phyloP scores from a whole-genome alignment of 1,139 yeast genomes.

The Saccharomycopsis hybrid region DNA sequence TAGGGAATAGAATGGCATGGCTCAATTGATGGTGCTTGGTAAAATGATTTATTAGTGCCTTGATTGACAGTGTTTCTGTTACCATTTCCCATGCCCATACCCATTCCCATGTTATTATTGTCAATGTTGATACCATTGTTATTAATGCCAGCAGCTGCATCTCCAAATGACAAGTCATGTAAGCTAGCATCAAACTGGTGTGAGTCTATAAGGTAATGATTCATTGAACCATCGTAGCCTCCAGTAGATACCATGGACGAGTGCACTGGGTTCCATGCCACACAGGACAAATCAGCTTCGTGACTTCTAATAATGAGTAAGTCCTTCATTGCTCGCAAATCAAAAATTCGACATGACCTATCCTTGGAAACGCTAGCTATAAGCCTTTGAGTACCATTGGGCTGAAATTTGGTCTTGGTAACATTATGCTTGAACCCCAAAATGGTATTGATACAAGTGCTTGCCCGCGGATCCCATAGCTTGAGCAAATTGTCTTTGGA shows the following conservation, averaged over 20 bases:
- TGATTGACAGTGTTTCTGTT: neutral
- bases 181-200: constrained; percentile 9
- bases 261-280: constrained; percentile 92
- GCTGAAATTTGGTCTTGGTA: constrained; percentile 75
- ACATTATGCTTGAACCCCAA: constrained; percentile 95
- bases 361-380: constrained; percentile 87
- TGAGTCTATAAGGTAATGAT: constrained; percentile 48
- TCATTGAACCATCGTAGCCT: constrained; percentile 81
- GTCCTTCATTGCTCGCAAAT: constrained; percentile 78
- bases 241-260: constrained; percentile 78
- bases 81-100: too few species aligned
- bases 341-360: constrained; percentile 81
- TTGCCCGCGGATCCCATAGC: constrained; percentile 91
- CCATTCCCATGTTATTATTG: neutral
- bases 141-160: neutral
- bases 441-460: constrained; percentile 67
- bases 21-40: constrained; percentile 30
- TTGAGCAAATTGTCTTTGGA: constrained; percentile 91
- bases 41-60: neutral
- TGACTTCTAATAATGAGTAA: constrained; percentile 67
- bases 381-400: constrained; percentile 57
- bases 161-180: neutral
- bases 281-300: constrained; percentile 78
- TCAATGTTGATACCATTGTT: constrained; percentile 2
- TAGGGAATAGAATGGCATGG: constrained; percentile 69